Percentiles rank a stretch among this genome's conserved stretches.
phyloP scores from a whole-genome alignment of 2,329 filamentous ascomycete genomes.

The Phaeoacremonium minimum region DNA sequence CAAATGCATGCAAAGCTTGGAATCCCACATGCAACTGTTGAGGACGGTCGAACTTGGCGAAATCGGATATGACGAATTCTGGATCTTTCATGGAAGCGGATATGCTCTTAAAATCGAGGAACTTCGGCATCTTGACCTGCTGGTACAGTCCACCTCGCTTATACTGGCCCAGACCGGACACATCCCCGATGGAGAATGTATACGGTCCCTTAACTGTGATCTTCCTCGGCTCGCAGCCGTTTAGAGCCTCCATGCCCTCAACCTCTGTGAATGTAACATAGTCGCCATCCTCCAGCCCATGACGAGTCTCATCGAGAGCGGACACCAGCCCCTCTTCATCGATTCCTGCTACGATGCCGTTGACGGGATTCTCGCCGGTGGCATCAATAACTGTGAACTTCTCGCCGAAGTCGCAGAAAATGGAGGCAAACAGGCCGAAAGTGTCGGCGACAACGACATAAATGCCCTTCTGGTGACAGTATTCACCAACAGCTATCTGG shows the following conservation, averaged over 20 bases:
- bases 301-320: conserved; percentile 87
- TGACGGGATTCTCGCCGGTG: conserved; percentile 83
- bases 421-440: conserved; percentile 88
- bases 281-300: conserved; percentile 94
- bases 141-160: conserved; percentile 83
- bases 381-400: conserved; percentile 88
- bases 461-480: conserved; percentile 90
- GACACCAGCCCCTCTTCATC: conserved; percentile 88
- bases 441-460: conserved; percentile 85
- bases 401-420: conserved; percentile 96
- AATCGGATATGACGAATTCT: conserved; percentile 88
- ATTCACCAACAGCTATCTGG: conserved; percentile 83
- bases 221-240: conserved; percentile 79
- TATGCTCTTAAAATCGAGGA: conserved; percentile 82
- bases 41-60: conserved; percentile 95
- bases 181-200: conserved; percentile 94
- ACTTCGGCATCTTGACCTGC: conserved; percentile 98
- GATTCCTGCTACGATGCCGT: conserved; percentile 85
- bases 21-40: conserved; percentile 88
- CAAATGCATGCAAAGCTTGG: conserved; percentile 86
- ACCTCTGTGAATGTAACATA: conserved; percentile 93
- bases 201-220: conserved; percentile 94
- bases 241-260: conserved; percentile 86
- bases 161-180: conserved; percentile 82
- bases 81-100: conserved; percentile 77